Evolutionary conservation across 2,329 filamentous ascomycete species (phyloP), one percentile per base, ranked within the genome.

Genomic region (Aureobasidium zeae): DNA sequence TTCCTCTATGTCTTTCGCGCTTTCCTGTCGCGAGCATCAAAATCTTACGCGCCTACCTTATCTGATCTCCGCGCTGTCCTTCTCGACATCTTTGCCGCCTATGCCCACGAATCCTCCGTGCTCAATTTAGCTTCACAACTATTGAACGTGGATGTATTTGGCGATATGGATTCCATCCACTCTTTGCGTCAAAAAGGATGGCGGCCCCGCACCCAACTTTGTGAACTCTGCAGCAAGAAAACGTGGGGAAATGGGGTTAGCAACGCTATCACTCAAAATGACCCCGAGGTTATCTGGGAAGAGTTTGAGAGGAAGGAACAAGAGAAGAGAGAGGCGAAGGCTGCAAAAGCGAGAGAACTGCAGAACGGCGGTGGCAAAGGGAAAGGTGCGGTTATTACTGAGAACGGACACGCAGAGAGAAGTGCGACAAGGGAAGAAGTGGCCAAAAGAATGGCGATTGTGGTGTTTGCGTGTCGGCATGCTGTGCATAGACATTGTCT

Each of bases 51-150:
- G 0, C 88, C 91, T 0, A 93, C 84, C 10, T 71, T 98, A 2
- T 81, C 86, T 1, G 87, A 96, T 58, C 73, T 98, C 3, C 82
- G 91, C 32, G 76, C 77, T 5, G 88, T 96, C 1, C 74, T 98
- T 2, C 71, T 78, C 1, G 91, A 88, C 10, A 89, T 98, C 44
- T 96, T 98, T 64, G 80, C 89, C 0, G 89, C 91, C 0, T 98
- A 98, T 59, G 82, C 87, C 0, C 95, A 96, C 59, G 91, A 98
- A 62, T 85, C 89, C 60, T 88, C 84, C 0, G 84, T 98, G 12
- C 73, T 98, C 15, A 73, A 76, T 2, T 75, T 98, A 3, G 86
- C 91, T 1, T 94, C 89, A 59, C 75, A 82, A 3, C 78, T 98
- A 45, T 71, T 98, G 0, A 88, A 94, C 50, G 81, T 86, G 52